Conservation (phyloP, 108 stramenopile species). For the Conticribra weissflogii region DNA sequence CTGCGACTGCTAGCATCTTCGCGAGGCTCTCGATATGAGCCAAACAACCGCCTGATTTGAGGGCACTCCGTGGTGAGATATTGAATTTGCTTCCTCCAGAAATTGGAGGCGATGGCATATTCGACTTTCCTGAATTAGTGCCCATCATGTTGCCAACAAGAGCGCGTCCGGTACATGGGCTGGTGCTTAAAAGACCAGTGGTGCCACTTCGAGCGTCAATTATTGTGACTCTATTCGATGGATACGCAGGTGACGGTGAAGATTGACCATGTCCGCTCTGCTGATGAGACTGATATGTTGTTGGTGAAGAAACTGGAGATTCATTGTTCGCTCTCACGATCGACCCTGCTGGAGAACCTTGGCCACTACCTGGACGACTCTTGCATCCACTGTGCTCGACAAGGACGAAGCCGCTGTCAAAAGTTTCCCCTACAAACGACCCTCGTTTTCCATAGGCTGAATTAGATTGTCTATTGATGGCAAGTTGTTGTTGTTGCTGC, state of each 20-base stretch:
- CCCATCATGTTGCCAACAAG: conserved; percentile 73
- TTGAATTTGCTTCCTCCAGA: conserved; percentile 27
- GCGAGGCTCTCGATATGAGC: conserved; percentile 66
- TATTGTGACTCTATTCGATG: conserved; percentile 47
- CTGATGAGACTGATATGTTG: background rate
- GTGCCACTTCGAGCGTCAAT: conserved; percentile 36
- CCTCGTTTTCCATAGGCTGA: too few species aligned
- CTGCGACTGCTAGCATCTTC: conserved; percentile 80
- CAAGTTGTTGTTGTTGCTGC: background rate
- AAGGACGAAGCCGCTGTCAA: conserved; percentile 77
- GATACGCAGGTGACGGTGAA: conserved; percentile 27
- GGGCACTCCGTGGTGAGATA: conserved; percentile 37
- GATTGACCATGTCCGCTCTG: conserved; percentile 13
- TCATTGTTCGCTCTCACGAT: conserved; percentile 1
- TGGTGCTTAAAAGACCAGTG: conserved; percentile 85
- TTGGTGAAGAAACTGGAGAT: background rate
- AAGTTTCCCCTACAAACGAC: conserved; percentile 28
- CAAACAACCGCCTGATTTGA: conserved; percentile 50
- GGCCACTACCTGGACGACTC: conserved; percentile 34
- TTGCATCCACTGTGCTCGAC: conserved; percentile 64
- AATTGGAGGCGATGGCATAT: conserved; percentile 15
- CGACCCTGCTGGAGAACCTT: conserved; percentile 29
- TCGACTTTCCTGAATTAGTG: conserved; percentile 30
- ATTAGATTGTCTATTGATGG: too few species aligned
- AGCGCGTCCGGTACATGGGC: conserved; percentile 87